Evolutionary conservation across 225 moss, liverwort and hornwort species (phyloP), one percentile per base, ranked within the genome.

Genomic region (Anthoceros angustus): DNA sequence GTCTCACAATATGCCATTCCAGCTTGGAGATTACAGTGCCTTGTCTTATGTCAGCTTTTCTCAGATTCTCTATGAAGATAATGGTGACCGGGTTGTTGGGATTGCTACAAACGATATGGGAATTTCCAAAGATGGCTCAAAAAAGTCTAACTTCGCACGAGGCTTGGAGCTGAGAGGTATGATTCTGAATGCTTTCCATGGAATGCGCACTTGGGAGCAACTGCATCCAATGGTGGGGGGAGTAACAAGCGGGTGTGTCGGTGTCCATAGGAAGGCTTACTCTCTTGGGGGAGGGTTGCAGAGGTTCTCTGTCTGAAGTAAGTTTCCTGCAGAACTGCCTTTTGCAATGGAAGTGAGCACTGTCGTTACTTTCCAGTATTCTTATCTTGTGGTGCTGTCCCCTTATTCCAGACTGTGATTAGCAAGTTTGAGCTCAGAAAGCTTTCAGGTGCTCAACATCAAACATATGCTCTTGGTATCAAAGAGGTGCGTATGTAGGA

Each of bases 41-140:
- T 20, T 55, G 8, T 55, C 55, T 55, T 15, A 55, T 20, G n/a
- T 55, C 55, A 55, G 55, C 8, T 39, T 67, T 41, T 26, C 32
- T 60, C 69, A 82, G 85, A 72, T 87, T 61, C 72, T 91, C 10
- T 87, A 80, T 69, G 80, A 78, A 42, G 74, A 82, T 64, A 72
- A 80, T 66, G 77, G 74, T 12, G 70, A 67, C 39, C 74, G 82
- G 63, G 90, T 91, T 45, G 76, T 74, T 68, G 87, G 87, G 10
- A 81, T 91, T 67, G 78, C 86, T 71, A 91, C 90, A 69, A 87
- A 87, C 65, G 90, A 91, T 69, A 76, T 91, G 74, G 90, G 87
- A 65, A 70, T 84, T 65, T 84, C 81, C 0, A 91, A 91, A 63
- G 84, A 86, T 63, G 87, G 84, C 41, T 80, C 84, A 21, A 86